Evolutionary conservation across 768 basidiomycete genomes (phyloP), one percentile per base, ranked within the genome.

Genomic region (Panellus pusillus): DNA sequence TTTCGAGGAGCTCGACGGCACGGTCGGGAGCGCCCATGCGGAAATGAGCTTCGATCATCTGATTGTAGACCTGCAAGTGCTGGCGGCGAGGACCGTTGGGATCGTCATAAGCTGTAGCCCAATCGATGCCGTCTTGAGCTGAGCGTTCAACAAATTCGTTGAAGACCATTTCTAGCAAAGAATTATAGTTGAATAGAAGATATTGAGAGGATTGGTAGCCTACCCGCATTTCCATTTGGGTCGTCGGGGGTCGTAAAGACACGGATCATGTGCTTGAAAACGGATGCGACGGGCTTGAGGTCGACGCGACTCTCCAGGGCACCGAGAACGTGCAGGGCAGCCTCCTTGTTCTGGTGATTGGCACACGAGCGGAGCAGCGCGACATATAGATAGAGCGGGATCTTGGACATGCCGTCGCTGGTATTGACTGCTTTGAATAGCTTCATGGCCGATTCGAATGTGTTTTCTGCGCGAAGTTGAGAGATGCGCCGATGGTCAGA

Each of bases 11-110:
- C 19, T 68, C 80, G 9, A 93, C 63, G 9, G 84, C 92, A 41
- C 78, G 79, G 18, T 81, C 82, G 0, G 87, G 77, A 46, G 82
- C 70, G 1, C 83, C 83, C 36, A 74, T 78, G 36, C 73, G 76
- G 74, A 94, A 86, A 67, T 89, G 86, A 0, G 84, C 78, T 44
- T 83, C 76, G 32, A 94, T 82, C 86, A 92, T 91, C 61, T 79
- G 74, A 60, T 90, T 89, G 82, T 83, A 93, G 2, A 86, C 72
- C 36, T 73, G 65, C 41, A 86, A 70, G 46, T 79, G 76, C 18
- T 71, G 68, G 28, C 68, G 65, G 55, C 68, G 50, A 18, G 66
- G 46, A 51, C 51, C 53, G n/a, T 64, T 48, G 36, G 61, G 62
- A 49, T 62, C 57, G 19, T 63, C 46, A 28, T 60, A 64, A n/a